Conservation (phyloP, 2,329 filamentous ascomycete genomes). For the Colletotrichum truncatum region DNA sequence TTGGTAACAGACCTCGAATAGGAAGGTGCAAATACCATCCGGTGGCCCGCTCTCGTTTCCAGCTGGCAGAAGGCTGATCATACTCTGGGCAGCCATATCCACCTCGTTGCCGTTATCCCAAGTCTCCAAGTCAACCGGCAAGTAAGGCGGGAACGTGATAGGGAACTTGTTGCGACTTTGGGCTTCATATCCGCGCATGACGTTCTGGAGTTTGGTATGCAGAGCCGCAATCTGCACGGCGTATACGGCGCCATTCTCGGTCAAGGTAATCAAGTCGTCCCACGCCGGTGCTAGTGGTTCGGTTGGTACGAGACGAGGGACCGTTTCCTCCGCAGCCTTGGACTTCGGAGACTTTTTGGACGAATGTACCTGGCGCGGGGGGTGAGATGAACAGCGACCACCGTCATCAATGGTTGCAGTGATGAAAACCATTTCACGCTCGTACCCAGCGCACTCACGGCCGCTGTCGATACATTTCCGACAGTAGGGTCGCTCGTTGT, state of each 20-base stretch:
- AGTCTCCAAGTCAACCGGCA: conserved; percentile 47
- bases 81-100: conserved; percentile 52
- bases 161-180: conserved; percentile 38
- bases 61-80: conserved; percentile 49
- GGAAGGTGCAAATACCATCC: conserved; percentile 58
- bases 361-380: conserved; percentile 55
- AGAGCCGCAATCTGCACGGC: conserved; percentile 55
- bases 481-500: conserved; percentile 68
- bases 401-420: conserved; percentile 64
- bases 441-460: conserved; percentile 69
- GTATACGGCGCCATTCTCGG: conserved; percentile 46
- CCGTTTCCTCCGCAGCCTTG: conserved; percentile 35
- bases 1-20: conserved; percentile 58
- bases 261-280: conserved; percentile 56
- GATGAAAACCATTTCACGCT: conserved; percentile 71
- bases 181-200: conserved; percentile 39
- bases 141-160: conserved; percentile 50
- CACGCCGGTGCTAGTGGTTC: conserved; percentile 59
- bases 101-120: conserved; percentile 47
- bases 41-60: conserved; percentile 39
- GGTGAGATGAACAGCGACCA: conserved; percentile 66
- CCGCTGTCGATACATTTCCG: conserved; percentile 67
- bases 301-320: conserved; percentile 42
- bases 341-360: conserved; percentile 42
- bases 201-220: conserved; percentile 49